phyloP scores from a whole-genome alignment of 1,139 yeast species.

The Suhomyces bokatorum region DNA sequence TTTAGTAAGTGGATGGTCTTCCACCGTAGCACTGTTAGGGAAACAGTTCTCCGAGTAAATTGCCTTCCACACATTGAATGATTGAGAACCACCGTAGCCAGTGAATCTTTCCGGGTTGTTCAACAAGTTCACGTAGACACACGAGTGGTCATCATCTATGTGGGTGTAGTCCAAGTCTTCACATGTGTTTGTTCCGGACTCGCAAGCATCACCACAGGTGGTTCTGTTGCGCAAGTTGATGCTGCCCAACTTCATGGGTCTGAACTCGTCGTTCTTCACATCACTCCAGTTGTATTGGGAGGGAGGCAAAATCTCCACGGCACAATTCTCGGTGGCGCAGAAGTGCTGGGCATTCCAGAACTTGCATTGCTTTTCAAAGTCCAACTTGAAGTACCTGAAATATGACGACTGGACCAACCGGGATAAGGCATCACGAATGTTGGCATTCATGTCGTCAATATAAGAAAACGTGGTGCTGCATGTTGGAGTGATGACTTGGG shows the following conservation, averaged over 20 bases:
- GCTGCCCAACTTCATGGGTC: conserved; percentile 70
- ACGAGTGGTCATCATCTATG: conserved; percentile 57
- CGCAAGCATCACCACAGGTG: conserved; percentile 14
- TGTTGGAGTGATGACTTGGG: conserved; percentile 47
- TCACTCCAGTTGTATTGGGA: conserved; percentile 60
- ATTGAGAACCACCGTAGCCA: conserved; percentile 92
- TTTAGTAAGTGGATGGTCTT: conserved; percentile 37
- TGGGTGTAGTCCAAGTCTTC: conserved; percentile 56
- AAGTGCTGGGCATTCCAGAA: conserved; percentile 82
- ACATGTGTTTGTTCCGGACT: conserved; percentile 30
- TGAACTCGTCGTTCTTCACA: conserved; percentile 65
- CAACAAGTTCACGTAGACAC: conserved; percentile 82
- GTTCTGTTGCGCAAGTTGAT: conserved; percentile 20
- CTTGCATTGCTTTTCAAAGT: conserved; percentile 84
- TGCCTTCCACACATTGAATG: conserved; percentile 89
- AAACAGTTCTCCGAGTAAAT: conserved; percentile 92
- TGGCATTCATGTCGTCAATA: conserved; percentile 40
- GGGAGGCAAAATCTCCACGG: conserved; percentile 67
- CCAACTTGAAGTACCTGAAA: conserved; percentile 84
- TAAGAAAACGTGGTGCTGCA: conserved; percentile 51
- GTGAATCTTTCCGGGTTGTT: conserved; percentile 96
- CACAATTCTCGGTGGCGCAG: conserved; percentile 93
- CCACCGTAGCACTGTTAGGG: conserved; percentile 38
- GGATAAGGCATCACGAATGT: conserved; percentile 50
- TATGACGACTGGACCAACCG: conserved; percentile 66